A percentile compares a stretch with the other conserved stretches of the same genome.
These are phyloP conservation scores for Avena atlantica DNA, from an alignment of 176 grass and related monocot species.

Conservation along the genomic window DNA sequence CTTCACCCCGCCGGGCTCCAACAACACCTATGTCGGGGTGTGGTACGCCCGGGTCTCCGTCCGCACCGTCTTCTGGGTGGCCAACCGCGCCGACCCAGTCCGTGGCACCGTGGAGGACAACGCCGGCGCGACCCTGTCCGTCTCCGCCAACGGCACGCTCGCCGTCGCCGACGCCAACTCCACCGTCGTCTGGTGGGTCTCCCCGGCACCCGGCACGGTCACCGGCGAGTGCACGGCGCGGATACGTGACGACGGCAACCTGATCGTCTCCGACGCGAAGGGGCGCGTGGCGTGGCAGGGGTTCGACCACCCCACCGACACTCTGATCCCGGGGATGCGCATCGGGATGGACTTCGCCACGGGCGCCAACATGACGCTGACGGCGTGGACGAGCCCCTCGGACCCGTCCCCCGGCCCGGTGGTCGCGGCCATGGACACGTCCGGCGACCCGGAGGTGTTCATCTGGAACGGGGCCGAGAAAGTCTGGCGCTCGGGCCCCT, in stretches of 20 bases:
- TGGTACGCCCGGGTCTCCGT: slow-evolving; percentile 50
- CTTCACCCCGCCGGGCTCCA: slow-evolving; percentile 59
- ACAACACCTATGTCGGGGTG: slow-evolving; percentile 52
- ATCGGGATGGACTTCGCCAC: slow-evolving; percentile 55
- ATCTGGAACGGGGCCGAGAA: slow-evolving; percentile 35
- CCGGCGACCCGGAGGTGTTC: slow-evolving; percentile 63
- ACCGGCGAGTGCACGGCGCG: slow-evolving; percentile 27
- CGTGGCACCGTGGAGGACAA: not conserved
- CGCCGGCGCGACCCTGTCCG: slow-evolving; percentile 41
- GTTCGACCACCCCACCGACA: slow-evolving; percentile 75
- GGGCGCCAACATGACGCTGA: slow-evolving; percentile 49
- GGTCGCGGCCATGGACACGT: slow-evolving; percentile 37
- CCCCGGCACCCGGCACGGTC: not conserved
- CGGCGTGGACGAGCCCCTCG: slow-evolving; percentile 59
- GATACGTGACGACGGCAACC: slow-evolving; percentile 54
- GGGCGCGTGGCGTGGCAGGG: slow-evolving; percentile 62
- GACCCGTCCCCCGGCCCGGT: slow-evolving; percentile 55
- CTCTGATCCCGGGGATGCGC: slow-evolving; percentile 64
- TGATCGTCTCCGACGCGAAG: slow-evolving; percentile 26
- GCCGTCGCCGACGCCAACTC: slow-evolving; percentile 33
- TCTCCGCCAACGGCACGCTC: slow-evolving; percentile 42
- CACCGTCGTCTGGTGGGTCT: slow-evolving; percentile 44
- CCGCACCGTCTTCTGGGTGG: slow-evolving; percentile 66
- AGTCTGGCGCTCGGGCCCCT: slow-evolving; percentile 59
- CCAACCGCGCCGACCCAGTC: slow-evolving; percentile 54